A percentile compares a stretch with the other conserved stretches of the same genome.
Evolutionary conservation across 345 rosid genomes (phyloP).

Genomic region (Alliaria petiolata): DNA sequence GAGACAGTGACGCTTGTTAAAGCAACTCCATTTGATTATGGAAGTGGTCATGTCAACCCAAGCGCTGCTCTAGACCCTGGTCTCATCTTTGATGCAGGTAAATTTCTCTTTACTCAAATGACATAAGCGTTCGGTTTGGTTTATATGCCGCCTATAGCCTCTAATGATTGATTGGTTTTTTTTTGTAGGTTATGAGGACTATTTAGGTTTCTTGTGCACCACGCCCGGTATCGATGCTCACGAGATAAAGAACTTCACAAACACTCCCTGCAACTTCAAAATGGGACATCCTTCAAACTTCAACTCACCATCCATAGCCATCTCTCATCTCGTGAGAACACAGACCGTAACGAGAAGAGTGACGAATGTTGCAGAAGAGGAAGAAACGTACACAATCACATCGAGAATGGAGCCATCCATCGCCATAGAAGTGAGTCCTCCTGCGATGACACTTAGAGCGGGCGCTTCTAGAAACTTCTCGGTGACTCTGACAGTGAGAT

Average conservation of each 20-base stretch:
- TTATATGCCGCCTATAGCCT: constrained; percentile 1
- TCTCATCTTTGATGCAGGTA: constrained; percentile 92
- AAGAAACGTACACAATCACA: constrained; percentile 81
- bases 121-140: background rate
- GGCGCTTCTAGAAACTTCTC: constrained; percentile 72
- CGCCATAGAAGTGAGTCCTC: constrained; percentile 77
- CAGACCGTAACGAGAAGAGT: constrained; percentile 66
- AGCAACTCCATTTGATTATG: constrained; percentile 96
- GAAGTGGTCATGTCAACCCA: constrained; percentile 95
- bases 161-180: background rate
- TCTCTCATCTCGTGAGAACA: constrained; percentile 74
- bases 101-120: background rate
- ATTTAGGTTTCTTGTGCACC: constrained; percentile 91
- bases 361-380: constrained; percentile 69
- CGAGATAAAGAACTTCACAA: constrained; percentile 79
- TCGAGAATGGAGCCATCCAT: constrained; percentile 81
- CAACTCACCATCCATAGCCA: constrained; percentile 83
- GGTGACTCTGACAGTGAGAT: constrained; percentile 61
- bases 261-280: constrained; percentile 65
- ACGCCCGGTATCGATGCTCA: constrained; percentile 77
- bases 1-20: constrained; percentile 67
- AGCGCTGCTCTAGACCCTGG: constrained; percentile 98
- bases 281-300: constrained; percentile 83
- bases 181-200: constrained; percentile 72
- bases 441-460: constrained; percentile 73